Evolutionary conservation across 2,329 filamentous ascomycete species (phyloP).

Genomic region (Alternaria ethzedia): DNA sequence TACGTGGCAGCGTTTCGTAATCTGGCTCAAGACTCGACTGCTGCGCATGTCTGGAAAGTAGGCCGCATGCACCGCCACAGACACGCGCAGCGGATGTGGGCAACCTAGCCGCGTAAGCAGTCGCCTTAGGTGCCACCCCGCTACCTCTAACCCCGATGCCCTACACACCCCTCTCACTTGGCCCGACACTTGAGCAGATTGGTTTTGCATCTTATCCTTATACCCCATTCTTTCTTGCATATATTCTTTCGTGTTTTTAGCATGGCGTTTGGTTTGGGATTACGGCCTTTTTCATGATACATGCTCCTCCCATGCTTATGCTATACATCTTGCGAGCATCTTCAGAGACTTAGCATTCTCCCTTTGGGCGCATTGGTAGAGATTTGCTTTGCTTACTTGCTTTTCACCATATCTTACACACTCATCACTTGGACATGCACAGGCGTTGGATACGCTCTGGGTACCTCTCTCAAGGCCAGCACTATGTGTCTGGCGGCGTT

Average conservation of each 20-base stretch:
- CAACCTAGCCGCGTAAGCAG: not conserved
- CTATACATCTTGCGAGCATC: conserved; percentile 33
- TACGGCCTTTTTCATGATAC: conserved; percentile 24
- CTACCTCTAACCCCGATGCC: not conserved
- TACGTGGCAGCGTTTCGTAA: conserved; percentile 62
- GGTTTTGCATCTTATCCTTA: not conserved
- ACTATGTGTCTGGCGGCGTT: conserved; percentile 7
- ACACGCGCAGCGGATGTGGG: not conserved
- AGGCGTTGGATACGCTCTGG: conserved; percentile 16
- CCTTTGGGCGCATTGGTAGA: conserved; percentile 15
- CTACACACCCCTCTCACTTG: not conserved
- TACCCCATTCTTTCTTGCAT: conserved; percentile 11
- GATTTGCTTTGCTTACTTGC: conserved; percentile 7
- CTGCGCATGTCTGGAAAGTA: conserved; percentile 53
- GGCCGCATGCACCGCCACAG: conserved; percentile 3
- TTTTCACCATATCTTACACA: conserved; percentile 3
- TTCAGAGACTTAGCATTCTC: conserved; percentile 19
- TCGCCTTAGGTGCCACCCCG: not conserved
- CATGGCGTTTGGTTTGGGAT: conserved; percentile 29
- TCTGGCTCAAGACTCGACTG: conserved; percentile 63
- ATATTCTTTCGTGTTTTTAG: conserved; percentile 18
- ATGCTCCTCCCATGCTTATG: conserved; percentile 15
- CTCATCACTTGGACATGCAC: conserved; percentile 6
- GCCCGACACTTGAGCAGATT: not conserved
- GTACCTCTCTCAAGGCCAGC: not conserved